These are phyloP conservation scores for Pholiota adiposa DNA, from an alignment of 1,284 basidiomycete genomes.

Conservation along the genomic window DNA sequence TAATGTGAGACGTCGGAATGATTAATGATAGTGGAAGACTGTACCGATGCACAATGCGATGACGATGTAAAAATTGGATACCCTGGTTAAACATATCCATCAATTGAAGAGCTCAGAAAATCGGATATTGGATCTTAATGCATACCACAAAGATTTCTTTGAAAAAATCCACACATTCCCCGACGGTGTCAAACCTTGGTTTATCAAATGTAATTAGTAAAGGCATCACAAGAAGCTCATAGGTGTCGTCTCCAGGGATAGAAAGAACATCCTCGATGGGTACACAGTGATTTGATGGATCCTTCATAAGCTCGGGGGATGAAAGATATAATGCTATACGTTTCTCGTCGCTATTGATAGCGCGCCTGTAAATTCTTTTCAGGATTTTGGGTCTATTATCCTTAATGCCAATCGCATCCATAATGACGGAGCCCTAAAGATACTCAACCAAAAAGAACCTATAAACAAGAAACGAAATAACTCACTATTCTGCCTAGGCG, in stretches of 20 bases:
- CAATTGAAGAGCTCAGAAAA: too few relatives aligned
- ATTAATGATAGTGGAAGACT: too few relatives aligned
- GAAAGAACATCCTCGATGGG: slow-evolving; percentile 35
- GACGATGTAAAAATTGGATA: slow-evolving; percentile 41
- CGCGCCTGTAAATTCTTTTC: neutral
- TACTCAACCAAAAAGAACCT: neutral
- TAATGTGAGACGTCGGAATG: too few relatives aligned
- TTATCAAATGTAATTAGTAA: slow-evolving; percentile 22
- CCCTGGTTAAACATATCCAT: slow-evolving; percentile 30
- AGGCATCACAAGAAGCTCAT: slow-evolving; percentile 36
- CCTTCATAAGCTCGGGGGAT: slow-evolving; percentile 20
- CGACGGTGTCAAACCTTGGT: slow-evolving; percentile 34
- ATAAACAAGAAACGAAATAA: too few relatives aligned
- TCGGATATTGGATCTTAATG: too few relatives aligned
- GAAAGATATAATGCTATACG: slow-evolving; percentile 12
- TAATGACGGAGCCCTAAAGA: neutral
- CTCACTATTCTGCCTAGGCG: neutral
- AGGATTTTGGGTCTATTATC: slow-evolving; percentile 9
- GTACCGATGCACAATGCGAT: slow-evolving; percentile 42
- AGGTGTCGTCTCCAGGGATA: slow-evolving; percentile 24
- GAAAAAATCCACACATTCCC: slow-evolving; percentile 35
- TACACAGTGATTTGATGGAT: slow-evolving; percentile 38
- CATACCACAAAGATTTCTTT: slow-evolving; percentile 36
- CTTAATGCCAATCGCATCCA: slow-evolving; percentile 1
- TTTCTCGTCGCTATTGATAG: neutral